These are phyloP conservation scores for Ambrosia hybrid DNA, from an alignment of 140 eudicot genomes.

Conservation along the genomic window DNA sequence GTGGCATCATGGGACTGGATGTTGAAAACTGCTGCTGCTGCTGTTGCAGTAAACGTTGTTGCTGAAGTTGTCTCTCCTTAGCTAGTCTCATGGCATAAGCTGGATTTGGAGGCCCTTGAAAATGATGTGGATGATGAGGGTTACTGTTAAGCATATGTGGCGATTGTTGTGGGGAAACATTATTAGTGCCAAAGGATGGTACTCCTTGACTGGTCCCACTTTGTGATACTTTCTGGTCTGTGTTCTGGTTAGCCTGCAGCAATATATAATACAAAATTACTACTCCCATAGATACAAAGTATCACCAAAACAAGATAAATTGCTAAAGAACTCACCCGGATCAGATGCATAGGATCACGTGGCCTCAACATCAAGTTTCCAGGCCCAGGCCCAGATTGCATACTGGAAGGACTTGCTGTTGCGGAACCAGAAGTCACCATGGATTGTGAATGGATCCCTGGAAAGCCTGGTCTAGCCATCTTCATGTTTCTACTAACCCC, in stretches of 20 bases:
- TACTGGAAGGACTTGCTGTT: constrained; percentile 43
- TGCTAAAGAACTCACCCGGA: constrained; percentile 57
- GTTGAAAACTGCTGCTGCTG: constrained; percentile 63
- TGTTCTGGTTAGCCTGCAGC: constrained; percentile 42
- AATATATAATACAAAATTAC: constrained; percentile 9
- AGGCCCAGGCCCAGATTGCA: constrained; percentile 76
- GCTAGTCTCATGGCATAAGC: constrained; percentile 70
- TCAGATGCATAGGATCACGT: constrained; percentile 67
- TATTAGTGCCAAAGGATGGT: constrained; percentile 45
- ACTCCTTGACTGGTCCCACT: constrained; percentile 57
- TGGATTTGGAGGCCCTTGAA: constrained; percentile 66
- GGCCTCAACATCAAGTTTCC: constrained; percentile 72
- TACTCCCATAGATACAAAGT: not conserved
- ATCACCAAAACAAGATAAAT: constrained; percentile 1
- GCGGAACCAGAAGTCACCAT: constrained; percentile 37
- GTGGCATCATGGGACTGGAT: constrained; percentile 58
- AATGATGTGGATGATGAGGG: constrained; percentile 70
- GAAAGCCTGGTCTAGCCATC: constrained; percentile 70
- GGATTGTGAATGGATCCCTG: constrained; percentile 62
- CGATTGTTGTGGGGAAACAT: constrained; percentile 65
- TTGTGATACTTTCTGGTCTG: constrained; percentile 64
- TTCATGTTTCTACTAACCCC: constrained; percentile 68
- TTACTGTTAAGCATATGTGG: constrained; percentile 48
- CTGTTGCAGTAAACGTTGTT: constrained; percentile 63
- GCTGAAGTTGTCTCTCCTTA: constrained; percentile 77